Conservation (phyloP, 2,329 filamentous ascomycete genomes). For the Elsinoe fawcettii region DNA sequence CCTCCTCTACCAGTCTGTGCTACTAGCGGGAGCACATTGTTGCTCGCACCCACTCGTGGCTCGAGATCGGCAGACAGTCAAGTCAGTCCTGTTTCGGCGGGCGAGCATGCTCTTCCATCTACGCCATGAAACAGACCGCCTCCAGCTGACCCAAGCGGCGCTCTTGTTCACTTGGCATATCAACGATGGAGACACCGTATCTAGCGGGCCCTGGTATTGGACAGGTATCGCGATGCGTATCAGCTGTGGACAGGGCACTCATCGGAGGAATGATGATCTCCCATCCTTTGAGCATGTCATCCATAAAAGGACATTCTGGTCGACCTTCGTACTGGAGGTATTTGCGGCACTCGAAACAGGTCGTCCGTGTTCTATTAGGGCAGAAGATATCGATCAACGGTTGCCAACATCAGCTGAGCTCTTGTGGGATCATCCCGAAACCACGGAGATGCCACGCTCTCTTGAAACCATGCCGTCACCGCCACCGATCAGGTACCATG, state of each 20-base stretch:
- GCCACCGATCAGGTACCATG: not conserved
- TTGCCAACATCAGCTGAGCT: not conserved
- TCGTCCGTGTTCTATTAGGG: conserved; percentile 1
- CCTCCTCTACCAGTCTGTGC: conserved; percentile 6
- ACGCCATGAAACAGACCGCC: conserved; percentile 3
- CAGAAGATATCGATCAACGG: not conserved
- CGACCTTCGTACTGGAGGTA: not conserved
- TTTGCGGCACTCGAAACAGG: conserved; percentile 6
- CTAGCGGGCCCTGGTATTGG: conserved; percentile 12
- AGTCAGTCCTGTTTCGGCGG: conserved; percentile 2
- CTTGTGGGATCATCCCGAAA: not conserved
- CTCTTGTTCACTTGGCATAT: conserved; percentile 12
- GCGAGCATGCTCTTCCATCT: conserved; percentile 13
- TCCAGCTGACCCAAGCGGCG: conserved; percentile 3
- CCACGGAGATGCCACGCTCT: not conserved
- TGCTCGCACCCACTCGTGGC: conserved; percentile 8
- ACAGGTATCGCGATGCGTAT: conserved; percentile 8
- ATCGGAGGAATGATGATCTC: not conserved
- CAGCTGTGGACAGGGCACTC: conserved; percentile 8
- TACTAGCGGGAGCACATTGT: conserved; percentile 5
- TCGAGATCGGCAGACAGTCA: not conserved
- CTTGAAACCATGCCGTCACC: not conserved
- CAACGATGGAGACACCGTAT: conserved; percentile 10
- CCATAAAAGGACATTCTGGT: conserved; percentile 8
- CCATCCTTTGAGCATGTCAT: conserved; percentile 9